Base-by-base conservation (phyloP, 2,329 filamentous ascomycete species). In the Aspergillus spinulosporus region DNA sequence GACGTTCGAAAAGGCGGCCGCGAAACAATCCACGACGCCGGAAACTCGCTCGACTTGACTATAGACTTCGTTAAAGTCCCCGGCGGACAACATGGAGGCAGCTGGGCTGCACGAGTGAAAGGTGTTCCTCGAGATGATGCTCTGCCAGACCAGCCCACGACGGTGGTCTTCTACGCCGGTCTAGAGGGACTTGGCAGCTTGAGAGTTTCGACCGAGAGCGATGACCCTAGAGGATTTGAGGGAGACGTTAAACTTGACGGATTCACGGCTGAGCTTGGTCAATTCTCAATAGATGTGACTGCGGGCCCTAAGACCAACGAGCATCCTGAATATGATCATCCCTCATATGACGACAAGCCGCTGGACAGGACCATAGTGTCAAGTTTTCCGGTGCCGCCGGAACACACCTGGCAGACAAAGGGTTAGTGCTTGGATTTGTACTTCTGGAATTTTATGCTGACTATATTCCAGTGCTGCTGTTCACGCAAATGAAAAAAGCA, bases 21-120 rank as follows among this genome's bases (percentile, higher is more conserved):
- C 21, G 91, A 99, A 75, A 89, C 89, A 0, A 93, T 99, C 58
- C 91, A 95, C 69, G 94, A 99, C 72, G 86, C 87, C 52, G 88
- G 84, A 48, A 99, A 99, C 75, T 84, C 84, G 56, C 83, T 99
- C 63, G 92, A 97, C 75, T 83, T 99, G 60, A 95, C 89, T 6
- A 97, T 93, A 42, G 89, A 90, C 50, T 97, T 97, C 74, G 86
- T 97, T 68, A 99, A 97, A 76, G 83, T 96, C 36, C 90, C 92
- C 2, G 92, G 92, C 21, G 92, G 92, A 52, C 79, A 81, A 15
- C 83, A 96, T 72, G 92, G 92, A 56, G 94, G 94, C 55, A 96
- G 86, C 75, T 99, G 94, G 94, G 94, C 87, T 53, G 90, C 88
- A 37, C 83, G 94, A 57, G 87, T 99, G 68, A 92, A 89, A 75